A percentile compares a stretch with the other conserved stretches of the same genome.
These are phyloP conservation scores for Penicillium aurantiogriseum DNA, from an alignment of 2,329 filamentous ascomycete species.

Conservation along the genomic window DNA sequence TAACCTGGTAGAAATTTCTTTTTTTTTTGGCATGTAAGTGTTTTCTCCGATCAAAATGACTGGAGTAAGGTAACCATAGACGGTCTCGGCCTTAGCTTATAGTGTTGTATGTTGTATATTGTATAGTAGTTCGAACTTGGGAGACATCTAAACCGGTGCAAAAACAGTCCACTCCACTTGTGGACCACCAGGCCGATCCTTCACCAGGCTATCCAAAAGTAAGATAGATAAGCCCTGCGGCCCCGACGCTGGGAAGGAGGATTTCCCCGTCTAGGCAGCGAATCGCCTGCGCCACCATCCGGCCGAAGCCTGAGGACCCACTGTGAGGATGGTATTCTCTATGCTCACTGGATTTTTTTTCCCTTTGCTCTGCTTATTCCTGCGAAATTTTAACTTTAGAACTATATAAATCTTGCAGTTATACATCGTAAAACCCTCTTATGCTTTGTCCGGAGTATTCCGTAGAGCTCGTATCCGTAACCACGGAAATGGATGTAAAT, in stretches of 20 bases:
- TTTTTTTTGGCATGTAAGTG: too few relatives aligned
- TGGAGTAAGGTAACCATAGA: not conserved
- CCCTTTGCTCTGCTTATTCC: not conserved
- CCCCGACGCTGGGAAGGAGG: conserved; percentile 21
- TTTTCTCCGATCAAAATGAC: too few relatives aligned
- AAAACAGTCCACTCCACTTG: conserved; percentile 19
- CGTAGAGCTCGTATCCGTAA: not conserved
- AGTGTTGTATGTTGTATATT: not conserved
- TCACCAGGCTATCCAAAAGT: conserved; percentile 15
- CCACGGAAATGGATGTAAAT: not conserved
- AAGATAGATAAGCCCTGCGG: conserved; percentile 29
- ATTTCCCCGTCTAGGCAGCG: conserved; percentile 25
- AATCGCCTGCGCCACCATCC: conserved; percentile 22
- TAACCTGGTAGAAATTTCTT: not conserved
- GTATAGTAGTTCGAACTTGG: not conserved
- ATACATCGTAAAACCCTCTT: not conserved
- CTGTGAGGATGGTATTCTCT: conserved; percentile 10
- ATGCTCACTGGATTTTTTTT: conserved; percentile 10
- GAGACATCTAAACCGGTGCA: conserved; percentile 6
- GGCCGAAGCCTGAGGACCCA: conserved; percentile 21
- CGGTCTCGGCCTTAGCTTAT: conserved; percentile 16
- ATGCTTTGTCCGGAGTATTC: not conserved
- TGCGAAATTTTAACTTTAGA: not conserved
- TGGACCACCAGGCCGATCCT: conserved; percentile 22
- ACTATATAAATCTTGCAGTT: not conserved